Evolutionary conservation across 2,329 filamentous ascomycete species (phyloP).

Genomic region (Beauveria caledonica): DNA sequence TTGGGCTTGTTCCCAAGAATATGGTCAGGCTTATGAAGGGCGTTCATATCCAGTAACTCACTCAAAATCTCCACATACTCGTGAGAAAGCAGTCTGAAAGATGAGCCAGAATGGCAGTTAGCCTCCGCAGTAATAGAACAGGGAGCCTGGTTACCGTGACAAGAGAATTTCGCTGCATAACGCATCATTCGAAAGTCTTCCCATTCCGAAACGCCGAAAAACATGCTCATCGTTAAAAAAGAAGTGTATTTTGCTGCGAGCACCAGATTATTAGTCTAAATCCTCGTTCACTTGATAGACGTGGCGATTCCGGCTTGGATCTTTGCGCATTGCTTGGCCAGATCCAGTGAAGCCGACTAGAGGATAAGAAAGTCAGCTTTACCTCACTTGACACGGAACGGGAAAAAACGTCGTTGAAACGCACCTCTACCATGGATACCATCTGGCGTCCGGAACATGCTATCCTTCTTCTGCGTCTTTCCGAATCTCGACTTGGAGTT

Average conservation of each 20-base stretch:
- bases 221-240: conserved; percentile 2
- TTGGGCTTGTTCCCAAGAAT: neutral
- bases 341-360: conserved; percentile 93
- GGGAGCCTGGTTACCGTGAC: conserved; percentile 27
- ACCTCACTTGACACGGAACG: neutral
- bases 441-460: conserved; percentile 93
- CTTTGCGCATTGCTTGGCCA: conserved; percentile 92
- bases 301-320: conserved; percentile 71
- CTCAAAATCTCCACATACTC: neutral
- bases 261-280: conserved; percentile 47
- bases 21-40: neutral
- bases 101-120: conserved; percentile 26
- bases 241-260: conserved; percentile 18
- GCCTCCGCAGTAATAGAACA: conserved; percentile 29
- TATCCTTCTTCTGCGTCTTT: conserved; percentile 71
- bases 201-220: conserved; percentile 16
- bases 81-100: conserved; percentile 6
- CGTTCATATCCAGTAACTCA: neutral
- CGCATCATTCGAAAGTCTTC: neutral
- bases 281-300: conserved; percentile 75
- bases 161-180: neutral
- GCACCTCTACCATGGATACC: conserved; percentile 78
- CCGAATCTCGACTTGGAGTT: conserved; percentile 65
- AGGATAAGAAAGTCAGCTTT: conserved; percentile 13
- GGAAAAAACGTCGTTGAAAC: conserved; percentile 15